phyloP scores from a whole-genome alignment of 495 filamentous ascomycete species.

The Talaromyces borbonicus region DNA sequence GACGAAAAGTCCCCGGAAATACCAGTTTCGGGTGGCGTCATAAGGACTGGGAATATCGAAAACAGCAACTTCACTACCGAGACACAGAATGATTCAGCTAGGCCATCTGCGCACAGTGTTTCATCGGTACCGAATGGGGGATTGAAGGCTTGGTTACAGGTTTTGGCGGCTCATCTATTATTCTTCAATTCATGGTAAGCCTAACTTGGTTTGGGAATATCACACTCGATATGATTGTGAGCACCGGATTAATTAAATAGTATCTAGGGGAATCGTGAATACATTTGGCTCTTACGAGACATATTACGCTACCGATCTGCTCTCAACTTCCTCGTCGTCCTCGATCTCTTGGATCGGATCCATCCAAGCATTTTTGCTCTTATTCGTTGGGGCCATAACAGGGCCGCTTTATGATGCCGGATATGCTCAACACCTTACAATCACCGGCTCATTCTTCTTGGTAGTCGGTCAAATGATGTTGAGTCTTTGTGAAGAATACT shows the following conservation, averaged over 20 bases:
- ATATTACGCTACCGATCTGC: constrained; percentile 27
- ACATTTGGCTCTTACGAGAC: constrained; percentile 45
- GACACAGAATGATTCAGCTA: neutral
- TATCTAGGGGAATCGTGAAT: constrained; percentile 31
- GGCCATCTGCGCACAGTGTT: neutral
- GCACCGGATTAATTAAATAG: neutral
- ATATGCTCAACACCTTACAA: constrained; percentile 45
- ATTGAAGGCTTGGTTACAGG: constrained; percentile 39
- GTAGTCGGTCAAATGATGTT: constrained; percentile 70
- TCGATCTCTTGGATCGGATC: constrained; percentile 15
- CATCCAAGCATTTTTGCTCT: constrained; percentile 6
- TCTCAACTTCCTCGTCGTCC: constrained; percentile 17
- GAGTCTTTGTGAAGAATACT: constrained; percentile 36
- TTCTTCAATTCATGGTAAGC: constrained; percentile 53
- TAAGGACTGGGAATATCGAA: neutral
- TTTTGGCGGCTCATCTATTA: constrained; percentile 42
- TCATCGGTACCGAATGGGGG: constrained; percentile 7
- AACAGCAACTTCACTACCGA: neutral
- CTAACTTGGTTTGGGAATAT: no score
- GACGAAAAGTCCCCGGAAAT: neutral
- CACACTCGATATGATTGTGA: no score
- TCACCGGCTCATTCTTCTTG: constrained; percentile 49
- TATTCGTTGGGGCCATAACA: constrained; percentile 41
- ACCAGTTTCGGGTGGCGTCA: neutral
- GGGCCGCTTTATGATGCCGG: constrained; percentile 69